A percentile compares a stretch with the other conserved stretches of the same genome.
Evolutionary conservation across 192 early-diverging fungal species (phyloP).

Genomic region (Chytriomyces sp.): DNA sequence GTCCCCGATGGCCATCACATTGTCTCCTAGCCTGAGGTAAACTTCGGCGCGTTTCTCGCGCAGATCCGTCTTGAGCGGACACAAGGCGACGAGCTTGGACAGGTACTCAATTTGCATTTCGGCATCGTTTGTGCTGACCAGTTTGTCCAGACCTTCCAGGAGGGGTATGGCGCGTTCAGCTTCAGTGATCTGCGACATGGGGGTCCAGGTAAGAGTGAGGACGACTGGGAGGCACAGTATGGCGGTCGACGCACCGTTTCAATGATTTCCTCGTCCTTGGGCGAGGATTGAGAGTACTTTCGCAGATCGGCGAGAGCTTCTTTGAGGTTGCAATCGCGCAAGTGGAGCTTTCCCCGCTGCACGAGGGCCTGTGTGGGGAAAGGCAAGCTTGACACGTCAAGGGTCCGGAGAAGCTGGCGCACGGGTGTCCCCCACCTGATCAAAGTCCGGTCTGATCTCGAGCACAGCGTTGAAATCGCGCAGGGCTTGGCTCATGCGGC

Average conservation of each 20-base stretch:
- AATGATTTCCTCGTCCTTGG: constrained; percentile 38
- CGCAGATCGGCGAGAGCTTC: constrained; percentile 49
- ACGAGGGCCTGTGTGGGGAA: constrained; percentile 16
- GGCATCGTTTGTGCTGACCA: constrained; percentile 58
- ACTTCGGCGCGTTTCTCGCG: constrained; percentile 72
- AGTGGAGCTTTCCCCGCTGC: constrained; percentile 27
- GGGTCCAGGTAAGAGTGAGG: no score
- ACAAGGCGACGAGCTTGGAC: constrained; percentile 17
- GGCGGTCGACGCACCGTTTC: constrained; percentile 4
- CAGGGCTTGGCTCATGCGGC: constrained; percentile 70
- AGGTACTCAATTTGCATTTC: constrained; percentile 47
- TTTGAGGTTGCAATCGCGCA: constrained; percentile 26
- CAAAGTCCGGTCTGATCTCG: constrained; percentile 73
- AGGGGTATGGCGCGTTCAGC: constrained; percentile 32
- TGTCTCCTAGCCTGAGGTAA: constrained; percentile 69
- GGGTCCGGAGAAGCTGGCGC: not conserved
- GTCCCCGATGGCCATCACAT: constrained; percentile 87
- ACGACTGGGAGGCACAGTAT: constrained; percentile 32
- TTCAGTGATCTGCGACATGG: constrained; percentile 20
- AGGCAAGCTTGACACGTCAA: not conserved
- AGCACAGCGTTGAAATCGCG: constrained; percentile 83
- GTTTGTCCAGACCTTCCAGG: constrained; percentile 40
- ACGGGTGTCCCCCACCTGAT: constrained; percentile 6
- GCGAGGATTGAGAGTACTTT: constrained; percentile 48
- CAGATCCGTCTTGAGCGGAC: constrained; percentile 44